These are phyloP conservation scores for Hypoxylon sp. DNA, from an alignment of 2,329 filamentous ascomycete species.

Conservation along the genomic window DNA sequence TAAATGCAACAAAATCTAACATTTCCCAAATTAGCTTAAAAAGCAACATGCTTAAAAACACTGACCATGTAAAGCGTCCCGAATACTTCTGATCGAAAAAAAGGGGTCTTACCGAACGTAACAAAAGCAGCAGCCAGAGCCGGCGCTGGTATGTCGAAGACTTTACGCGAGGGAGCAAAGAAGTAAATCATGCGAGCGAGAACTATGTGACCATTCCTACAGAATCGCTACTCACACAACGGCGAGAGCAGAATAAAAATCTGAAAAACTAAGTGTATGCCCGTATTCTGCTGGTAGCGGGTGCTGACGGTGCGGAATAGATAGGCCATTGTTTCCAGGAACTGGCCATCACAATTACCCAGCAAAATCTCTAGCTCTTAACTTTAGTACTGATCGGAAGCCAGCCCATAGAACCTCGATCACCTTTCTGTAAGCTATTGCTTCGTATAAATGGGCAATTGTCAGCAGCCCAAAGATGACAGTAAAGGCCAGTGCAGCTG, in stretches of 20 bases:
- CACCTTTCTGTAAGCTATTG: constrained; percentile 46
- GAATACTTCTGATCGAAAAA: no score
- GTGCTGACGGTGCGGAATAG: constrained; percentile 49
- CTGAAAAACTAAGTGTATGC: constrained; percentile 46
- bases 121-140: constrained; percentile 58
- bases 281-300: constrained; percentile 47
- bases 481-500: constrained; percentile 49
- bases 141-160: constrained; percentile 56
- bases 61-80: no score
- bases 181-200: constrained; percentile 61
- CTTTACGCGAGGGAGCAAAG: constrained; percentile 55
- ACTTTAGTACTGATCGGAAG: not conserved
- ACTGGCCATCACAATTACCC: constrained; percentile 56
- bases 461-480: constrained; percentile 48
- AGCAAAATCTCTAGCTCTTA: constrained; percentile 50
- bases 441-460: constrained; percentile 43
- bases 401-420: not conserved
- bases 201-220: constrained; percentile 58
- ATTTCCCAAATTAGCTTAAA: not conserved
- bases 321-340: constrained; percentile 51
- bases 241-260: constrained; percentile 52
- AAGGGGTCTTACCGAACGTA: constrained; percentile 47
- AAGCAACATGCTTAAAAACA: not conserved
- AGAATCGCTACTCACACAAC: constrained; percentile 43
- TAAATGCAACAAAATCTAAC: constrained; percentile 53